A percentile compares a stretch with the other conserved stretches of the same genome.
These are phyloP conservation scores for Yarrowia divulgata DNA, from an alignment of 805 yeast species.

Conservation along the genomic window DNA sequence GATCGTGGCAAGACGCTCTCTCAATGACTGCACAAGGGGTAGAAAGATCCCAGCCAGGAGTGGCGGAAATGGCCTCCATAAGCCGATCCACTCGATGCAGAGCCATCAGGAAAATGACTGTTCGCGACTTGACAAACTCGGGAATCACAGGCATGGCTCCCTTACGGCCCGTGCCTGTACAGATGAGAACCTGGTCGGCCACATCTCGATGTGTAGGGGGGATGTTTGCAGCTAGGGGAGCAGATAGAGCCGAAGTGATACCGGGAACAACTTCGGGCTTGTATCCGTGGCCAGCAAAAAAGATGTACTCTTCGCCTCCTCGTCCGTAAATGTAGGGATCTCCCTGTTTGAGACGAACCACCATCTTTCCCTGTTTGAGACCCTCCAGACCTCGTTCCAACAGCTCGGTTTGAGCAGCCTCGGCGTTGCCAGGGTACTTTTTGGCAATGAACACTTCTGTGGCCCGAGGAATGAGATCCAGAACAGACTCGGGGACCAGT, in stretches of 20 bases:
- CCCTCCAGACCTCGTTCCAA: slow-evolving; percentile 73
- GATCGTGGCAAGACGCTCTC: slow-evolving; percentile 93
- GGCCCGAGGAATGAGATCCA: slow-evolving; percentile 77
- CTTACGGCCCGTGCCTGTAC: slow-evolving; percentile 93
- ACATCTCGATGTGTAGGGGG: slow-evolving; percentile 93
- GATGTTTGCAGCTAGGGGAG: slow-evolving; percentile 80
- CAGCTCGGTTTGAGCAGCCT: slow-evolving; percentile 86
- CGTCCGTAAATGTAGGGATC: slow-evolving; percentile 97
- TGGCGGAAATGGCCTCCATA: slow-evolving; percentile 55
- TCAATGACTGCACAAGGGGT: slow-evolving; percentile 88
- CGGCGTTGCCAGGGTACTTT: slow-evolving; percentile 97
- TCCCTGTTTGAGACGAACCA: slow-evolving; percentile 92
- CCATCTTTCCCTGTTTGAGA: slow-evolving; percentile 69
- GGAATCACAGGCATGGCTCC: slow-evolving; percentile 85
- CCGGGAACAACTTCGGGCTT: slow-evolving; percentile 84
- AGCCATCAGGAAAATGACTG: slow-evolving; percentile 90
- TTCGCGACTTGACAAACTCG: slow-evolving; percentile 71
- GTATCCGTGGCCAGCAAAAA: slow-evolving; percentile 71
- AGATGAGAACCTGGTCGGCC: slow-evolving; percentile 88
- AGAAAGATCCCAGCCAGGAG: slow-evolving; percentile 69
- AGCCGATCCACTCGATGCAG: slow-evolving; percentile 67
- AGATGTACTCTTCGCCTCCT: slow-evolving; percentile 90
- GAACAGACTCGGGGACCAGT: slow-evolving; percentile 85
- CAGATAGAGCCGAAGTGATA: slow-evolving; percentile 85
- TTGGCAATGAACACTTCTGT: slow-evolving; percentile 85